Evolutionary conservation across 2,329 filamentous ascomycete species (phyloP), one percentile per base, ranked within the genome.

Genomic region (Pezicula rhizophila): DNA sequence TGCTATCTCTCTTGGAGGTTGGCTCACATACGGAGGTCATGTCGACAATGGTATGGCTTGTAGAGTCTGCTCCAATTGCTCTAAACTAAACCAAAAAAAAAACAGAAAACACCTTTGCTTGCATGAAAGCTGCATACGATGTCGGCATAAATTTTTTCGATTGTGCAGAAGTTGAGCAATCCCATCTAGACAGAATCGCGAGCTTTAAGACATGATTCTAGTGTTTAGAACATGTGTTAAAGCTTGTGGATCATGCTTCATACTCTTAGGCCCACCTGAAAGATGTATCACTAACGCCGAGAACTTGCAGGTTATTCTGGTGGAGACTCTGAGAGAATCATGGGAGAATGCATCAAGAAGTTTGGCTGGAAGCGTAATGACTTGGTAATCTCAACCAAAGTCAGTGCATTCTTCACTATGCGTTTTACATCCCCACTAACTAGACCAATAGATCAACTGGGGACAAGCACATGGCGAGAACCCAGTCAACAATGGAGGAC

Each of bases 21-120:
- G 82, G 83, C 73, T 90, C 46, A 89, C 86, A 1, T 89, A 87
- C 56, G 86, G 86, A 47, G 85, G 84, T 15, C 82, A 87, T 57
- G 81, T 88, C 26, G 80, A 83, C 48, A 77, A 81, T 62, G 79
- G 82, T 82, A 69, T 17, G 45, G 3, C 14, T 17, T 14, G 34
- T 25, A 25, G 18, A 18, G n/a, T 34, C 34, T 17, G 31, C 15
- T 11, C 33, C 37, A 25, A 33, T 31, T n/a, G 42, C 6, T 12
- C 18, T 23, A 23, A 14, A 15, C 15, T 47, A 6, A 20, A 60
- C 38, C 2, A 3, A n/a, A 12, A 18, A 3, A n/a, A 12, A 8
- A 11, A n/a, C 48, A 76, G 79, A 83, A 47, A 75, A 75, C 52
- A 76, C 80, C 0, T 80, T 78, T 60, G 71, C 72, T 45, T 81